A percentile compares a stretch with the other conserved stretches of the same genome.
These are phyloP conservation scores for Silene uniflora DNA, from an alignment of 148 eudicot species.

Conservation along the genomic window DNA sequence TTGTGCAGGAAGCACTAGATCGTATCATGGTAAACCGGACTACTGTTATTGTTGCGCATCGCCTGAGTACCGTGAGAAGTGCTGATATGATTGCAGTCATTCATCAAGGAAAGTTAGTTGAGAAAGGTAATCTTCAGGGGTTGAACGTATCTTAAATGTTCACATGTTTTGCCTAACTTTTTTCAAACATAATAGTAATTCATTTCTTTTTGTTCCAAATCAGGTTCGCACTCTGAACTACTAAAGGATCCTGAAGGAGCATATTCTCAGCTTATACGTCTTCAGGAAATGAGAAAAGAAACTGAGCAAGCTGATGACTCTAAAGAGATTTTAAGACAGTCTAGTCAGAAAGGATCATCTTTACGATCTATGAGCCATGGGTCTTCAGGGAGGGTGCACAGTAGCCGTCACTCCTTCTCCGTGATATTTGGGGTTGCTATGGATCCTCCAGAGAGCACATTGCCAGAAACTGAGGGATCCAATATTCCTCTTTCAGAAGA, in stretches of 20 bases:
- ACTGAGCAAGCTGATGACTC: conserved; percentile 15
- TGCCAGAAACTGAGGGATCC: conserved; percentile 20
- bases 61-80: conserved; percentile 69
- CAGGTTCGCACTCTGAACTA: conserved; percentile 48
- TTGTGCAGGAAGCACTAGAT: conserved; percentile 84
- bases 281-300: conserved; percentile 55
- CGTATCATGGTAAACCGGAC: conserved; percentile 73
- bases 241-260: conserved; percentile 75
- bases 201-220: no score
- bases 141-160: no score
- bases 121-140: conserved; percentile 49
- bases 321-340: conserved; percentile 31
- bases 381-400: conserved; percentile 43
- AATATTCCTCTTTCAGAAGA: conserved; percentile 18
- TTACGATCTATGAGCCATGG: conserved; percentile 47
- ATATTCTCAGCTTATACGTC: conserved; percentile 61
- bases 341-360: conserved; percentile 43
- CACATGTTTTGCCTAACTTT: no score
- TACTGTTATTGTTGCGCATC: conserved; percentile 78
- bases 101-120: conserved; percentile 69
- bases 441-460: conserved; percentile 20
- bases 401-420: conserved; percentile 36
- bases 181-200: no score
- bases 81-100: conserved; percentile 78
- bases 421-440: conserved; percentile 40